These are phyloP conservation scores for Fusarium devonianum DNA, from an alignment of 2,329 filamentous ascomycete genomes.

Conservation along the genomic window DNA sequence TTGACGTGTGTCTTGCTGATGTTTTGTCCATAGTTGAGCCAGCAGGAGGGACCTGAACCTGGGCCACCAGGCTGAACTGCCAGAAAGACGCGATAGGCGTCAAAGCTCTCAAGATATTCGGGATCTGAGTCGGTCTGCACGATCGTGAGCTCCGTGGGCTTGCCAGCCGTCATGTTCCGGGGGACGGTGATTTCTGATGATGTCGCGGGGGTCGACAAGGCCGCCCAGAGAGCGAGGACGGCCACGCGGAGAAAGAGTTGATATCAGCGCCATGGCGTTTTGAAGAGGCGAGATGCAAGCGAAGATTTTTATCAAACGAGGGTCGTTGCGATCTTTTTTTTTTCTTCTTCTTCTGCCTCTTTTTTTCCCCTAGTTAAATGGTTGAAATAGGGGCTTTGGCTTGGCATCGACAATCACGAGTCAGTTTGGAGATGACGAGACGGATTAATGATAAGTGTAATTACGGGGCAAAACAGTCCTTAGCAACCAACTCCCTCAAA, in stretches of 20 bases:
- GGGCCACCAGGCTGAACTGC: constrained; percentile 33
- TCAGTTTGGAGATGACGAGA: too few species aligned
- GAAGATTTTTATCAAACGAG: too few species aligned
- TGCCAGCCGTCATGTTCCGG: constrained; percentile 30
- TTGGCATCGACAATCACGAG: too few species aligned
- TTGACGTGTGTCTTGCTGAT: constrained; percentile 32
- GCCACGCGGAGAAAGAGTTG: constrained; percentile 14
- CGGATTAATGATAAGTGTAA: too few species aligned
- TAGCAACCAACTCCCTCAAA: too few species aligned
- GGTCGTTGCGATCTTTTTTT: too few species aligned
- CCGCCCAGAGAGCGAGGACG: constrained; percentile 26
- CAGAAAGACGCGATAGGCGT: constrained; percentile 36
- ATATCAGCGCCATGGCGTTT: constrained; percentile 20
- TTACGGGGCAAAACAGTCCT: too few species aligned
- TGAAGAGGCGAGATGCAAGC: constrained; percentile 2
- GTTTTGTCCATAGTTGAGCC: constrained; percentile 24
- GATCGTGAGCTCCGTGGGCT: constrained; percentile 25
- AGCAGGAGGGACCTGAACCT: constrained; percentile 32
- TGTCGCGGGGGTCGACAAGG: constrained; percentile 8
- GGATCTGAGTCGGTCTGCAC: constrained; percentile 17
- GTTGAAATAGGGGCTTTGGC: too few species aligned
- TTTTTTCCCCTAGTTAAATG: too few species aligned
- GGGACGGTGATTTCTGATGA: constrained; percentile 28
- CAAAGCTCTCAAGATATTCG: constrained; percentile 17
- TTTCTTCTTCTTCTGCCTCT: too few species aligned